Conservation (phyloP, 2,329 filamentous ascomycete species). For the Akanthomyces muscarius region DNA sequence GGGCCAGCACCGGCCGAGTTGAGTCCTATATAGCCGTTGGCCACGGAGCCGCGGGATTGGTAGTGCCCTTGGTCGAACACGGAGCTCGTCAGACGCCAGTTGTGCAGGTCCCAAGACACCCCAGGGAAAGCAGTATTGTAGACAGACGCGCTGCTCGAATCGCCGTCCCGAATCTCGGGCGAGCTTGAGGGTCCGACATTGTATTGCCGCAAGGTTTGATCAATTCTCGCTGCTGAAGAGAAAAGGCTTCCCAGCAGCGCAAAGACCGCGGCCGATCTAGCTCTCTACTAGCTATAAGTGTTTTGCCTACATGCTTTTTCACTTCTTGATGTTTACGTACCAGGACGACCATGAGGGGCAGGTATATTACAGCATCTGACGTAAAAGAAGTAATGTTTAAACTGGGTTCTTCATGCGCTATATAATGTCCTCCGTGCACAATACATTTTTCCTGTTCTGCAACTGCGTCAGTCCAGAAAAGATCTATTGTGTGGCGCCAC, state of each 20-base stretch:
- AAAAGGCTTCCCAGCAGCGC: neutral
- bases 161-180: neutral
- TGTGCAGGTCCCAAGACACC: slow-evolving; percentile 27
- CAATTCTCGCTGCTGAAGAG: neutral
- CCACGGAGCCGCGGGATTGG: slow-evolving; percentile 27
- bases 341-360: neutral
- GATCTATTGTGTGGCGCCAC: neutral
- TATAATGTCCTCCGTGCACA: neutral
- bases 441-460: neutral
- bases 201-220: neutral
- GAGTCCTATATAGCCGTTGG: slow-evolving; percentile 29
- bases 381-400: neutral
- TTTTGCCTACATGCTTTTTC: no score
- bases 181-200: neutral
- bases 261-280: neutral
- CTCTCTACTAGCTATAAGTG: neutral
- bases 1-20: slow-evolving; percentile 27
- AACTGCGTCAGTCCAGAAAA: neutral
- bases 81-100: slow-evolving; percentile 26
- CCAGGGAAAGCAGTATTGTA: slow-evolving; percentile 26
- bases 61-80: slow-evolving; percentile 25
- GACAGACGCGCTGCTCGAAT: neutral
- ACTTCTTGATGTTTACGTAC: neutral
- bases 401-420: neutral
- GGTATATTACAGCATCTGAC: neutral